Evolutionary conservation across 441 rosid species (phyloP), one percentile per base, ranked within the genome.

Genomic region (Gossypium gossypioides): DNA sequence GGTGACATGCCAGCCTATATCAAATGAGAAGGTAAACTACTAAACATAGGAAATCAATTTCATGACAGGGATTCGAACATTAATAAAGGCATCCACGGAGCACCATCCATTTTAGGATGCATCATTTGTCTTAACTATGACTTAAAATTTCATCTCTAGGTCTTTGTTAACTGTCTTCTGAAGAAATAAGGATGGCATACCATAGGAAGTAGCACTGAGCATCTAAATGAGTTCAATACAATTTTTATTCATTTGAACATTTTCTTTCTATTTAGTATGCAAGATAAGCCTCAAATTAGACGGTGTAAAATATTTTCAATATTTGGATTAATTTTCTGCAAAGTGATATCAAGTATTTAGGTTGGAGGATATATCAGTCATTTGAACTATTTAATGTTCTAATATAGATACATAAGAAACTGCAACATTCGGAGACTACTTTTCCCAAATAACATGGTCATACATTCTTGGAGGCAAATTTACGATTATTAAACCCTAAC

Each of bases 1-100:
- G 92, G 96, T 44, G 96, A 88, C 71, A 81, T 80, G 77, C 89
- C 87, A 82, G 81, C 91, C 97, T 93, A 74, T 25, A 83, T 78
- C 61, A 55, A 72, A 73, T 13, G 70, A 73, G 21, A 60, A n/a
- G 48, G 51, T 69, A 21, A 68, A 57, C 55, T 16, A 76, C 55
- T 29, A 68, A n/a, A 50, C 13, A 72, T 18, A 44, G 10, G 42
- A 55, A 64, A 68, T 34, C 3, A 51, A 42, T 60, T 62, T 78
- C 42, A 52, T 52, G n/a, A 58, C 42, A 71, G 25, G n/a, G 74
- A 67, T 19, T 54, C 13, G 50, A 44, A 65, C 21, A 13, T 13
- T 10, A 65, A 65, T 42, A 21, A 19, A 64, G 19, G 34, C 37
- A 19, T 42, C 22, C 18, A 64, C 18, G 13, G 10, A 63, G 52